Percentiles rank a stretch among this genome's conserved stretches.
Conservation (phyloP, 2,329 filamentous ascomycete species). For the Scortechinia acanthostroma region DNA sequence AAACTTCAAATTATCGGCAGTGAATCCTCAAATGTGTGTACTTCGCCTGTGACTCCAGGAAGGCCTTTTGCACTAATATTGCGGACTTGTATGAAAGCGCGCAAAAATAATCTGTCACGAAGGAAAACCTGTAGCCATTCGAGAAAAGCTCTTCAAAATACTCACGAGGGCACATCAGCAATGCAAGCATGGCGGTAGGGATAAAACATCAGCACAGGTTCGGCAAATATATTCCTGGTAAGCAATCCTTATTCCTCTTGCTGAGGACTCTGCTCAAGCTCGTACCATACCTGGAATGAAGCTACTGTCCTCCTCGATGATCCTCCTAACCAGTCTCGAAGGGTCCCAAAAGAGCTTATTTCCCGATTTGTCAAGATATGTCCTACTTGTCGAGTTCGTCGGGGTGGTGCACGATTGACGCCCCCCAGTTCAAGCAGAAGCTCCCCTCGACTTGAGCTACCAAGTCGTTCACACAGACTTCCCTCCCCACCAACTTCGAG, state of each 20-base stretch:
- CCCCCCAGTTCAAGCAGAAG: constrained; percentile 23
- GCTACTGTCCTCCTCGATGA: neutral
- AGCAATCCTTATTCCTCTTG: constrained; percentile 8
- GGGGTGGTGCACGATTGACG: constrained; percentile 27
- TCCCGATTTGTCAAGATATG: constrained; percentile 40
- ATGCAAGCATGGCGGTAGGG: constrained; percentile 39
- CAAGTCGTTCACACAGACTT: neutral
- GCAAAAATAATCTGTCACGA: constrained; percentile 36
- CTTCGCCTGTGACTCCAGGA: constrained; percentile 4
- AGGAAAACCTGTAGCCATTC: constrained; percentile 40
- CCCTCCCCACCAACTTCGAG: neutral
- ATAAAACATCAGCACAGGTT: constrained; percentile 41
- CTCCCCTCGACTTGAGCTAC: neutral
- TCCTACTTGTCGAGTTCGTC: constrained; percentile 35
- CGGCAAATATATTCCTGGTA: constrained; percentile 39
- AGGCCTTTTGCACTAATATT: constrained; percentile 3
- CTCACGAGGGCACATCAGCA: constrained; percentile 37
- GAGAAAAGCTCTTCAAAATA: constrained; percentile 39
- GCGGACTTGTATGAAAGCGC: constrained; percentile 12
- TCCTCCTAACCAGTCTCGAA: constrained; percentile 10
- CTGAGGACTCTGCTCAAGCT: too few species aligned
- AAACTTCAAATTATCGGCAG: constrained; percentile 28
- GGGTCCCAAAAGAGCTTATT: constrained; percentile 41
- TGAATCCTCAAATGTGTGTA: constrained; percentile 23
- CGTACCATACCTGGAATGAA: neutral